Evolutionary conservation across 2,329 filamentous ascomycete species (phyloP), one percentile per base, ranked within the genome.

Genomic region (Trichoderma lentiforme): DNA sequence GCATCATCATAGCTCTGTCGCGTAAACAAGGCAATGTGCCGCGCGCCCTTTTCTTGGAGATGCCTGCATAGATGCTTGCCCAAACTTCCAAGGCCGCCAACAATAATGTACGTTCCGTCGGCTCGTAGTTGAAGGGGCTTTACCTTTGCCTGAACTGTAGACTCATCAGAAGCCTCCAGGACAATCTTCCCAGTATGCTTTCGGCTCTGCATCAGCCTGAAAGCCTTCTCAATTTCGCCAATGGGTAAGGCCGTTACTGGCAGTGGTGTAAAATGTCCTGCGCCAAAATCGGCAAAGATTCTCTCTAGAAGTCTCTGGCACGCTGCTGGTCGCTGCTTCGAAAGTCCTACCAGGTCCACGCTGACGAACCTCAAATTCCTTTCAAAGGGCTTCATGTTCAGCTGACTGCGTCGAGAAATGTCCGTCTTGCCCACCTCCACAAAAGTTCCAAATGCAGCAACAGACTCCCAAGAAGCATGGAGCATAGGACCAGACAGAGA

Each of bases 151-250:
- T 43, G 32, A 21, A 70, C 57, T 24, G 18, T 47, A 14, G 51
- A 70, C 7, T 30, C 15, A 24, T 62, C 51, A 8, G 51, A 34
- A 47, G 53, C 53, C 24, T 51, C 57, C 1, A 84, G 70, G 24
- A 85, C 77, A 15, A 84, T 79, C 58, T 85, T 85, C 0, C 84
- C 84, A 3, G 79, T 80, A 64, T 83, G 81, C 5, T 80, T 78
- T 4, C 83, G 81, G 6, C 74, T 74, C 64, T 83, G 81, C 75
- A 86, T 81, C 26, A 80, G 75, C 3, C 82, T 78, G 72, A 86
- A 83, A 0, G 82, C 82, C 0, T 80, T 76, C 5, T 78, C 76
- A 1, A 84, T 76, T 0, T 82, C 73, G 0, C 78, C 76, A 28
- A 80, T 74, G 5, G 78, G 74, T 24, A 78, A 73, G 0, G 71